Conservation (phyloP, 805 yeast species). For the Starmera dryadoides region DNA sequence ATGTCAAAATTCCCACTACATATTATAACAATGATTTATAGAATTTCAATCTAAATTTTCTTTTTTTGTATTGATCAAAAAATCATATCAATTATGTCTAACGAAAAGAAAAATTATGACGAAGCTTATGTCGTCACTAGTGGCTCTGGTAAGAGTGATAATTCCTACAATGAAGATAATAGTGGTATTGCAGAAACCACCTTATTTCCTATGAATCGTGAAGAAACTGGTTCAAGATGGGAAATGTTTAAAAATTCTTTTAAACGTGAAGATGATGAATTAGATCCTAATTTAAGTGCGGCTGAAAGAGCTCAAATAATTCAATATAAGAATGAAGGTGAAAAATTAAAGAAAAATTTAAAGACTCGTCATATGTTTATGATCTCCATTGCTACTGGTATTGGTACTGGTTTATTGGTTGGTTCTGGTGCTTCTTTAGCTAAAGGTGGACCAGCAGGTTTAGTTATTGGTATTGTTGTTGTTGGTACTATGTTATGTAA, state of each 20-base stretch:
- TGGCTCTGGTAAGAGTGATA: background rate
- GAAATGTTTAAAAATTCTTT: conserved; percentile 24
- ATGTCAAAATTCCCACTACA: no score
- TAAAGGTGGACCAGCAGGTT: conserved; percentile 58
- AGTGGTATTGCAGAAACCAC: background rate
- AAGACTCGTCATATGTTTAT: conserved; percentile 55
- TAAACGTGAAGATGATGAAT: conserved; percentile 22
- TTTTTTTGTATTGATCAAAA: no score
- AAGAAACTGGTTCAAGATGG: conserved; percentile 14
- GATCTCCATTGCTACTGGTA: conserved; percentile 71
- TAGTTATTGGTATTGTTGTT: conserved; percentile 49
- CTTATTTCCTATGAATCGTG: no score
- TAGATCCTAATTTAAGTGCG: conserved; percentile 32
- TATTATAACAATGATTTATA: no score
- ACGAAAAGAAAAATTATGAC: no score
- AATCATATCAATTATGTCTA: no score
- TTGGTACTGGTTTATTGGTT: conserved; percentile 71
- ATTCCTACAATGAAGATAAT: background rate
- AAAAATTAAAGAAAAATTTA: conserved; percentile 27
- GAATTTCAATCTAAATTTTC: no score
- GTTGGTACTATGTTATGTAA: conserved; percentile 57
- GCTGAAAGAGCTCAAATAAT: conserved; percentile 29
- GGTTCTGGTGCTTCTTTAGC: conserved; percentile 57
- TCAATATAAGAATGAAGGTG: conserved; percentile 19
- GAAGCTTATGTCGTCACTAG: no score